phyloP scores from a whole-genome alignment of 2,329 filamentous ascomycete genomes.

The Lasiodiplodia citricola region DNA sequence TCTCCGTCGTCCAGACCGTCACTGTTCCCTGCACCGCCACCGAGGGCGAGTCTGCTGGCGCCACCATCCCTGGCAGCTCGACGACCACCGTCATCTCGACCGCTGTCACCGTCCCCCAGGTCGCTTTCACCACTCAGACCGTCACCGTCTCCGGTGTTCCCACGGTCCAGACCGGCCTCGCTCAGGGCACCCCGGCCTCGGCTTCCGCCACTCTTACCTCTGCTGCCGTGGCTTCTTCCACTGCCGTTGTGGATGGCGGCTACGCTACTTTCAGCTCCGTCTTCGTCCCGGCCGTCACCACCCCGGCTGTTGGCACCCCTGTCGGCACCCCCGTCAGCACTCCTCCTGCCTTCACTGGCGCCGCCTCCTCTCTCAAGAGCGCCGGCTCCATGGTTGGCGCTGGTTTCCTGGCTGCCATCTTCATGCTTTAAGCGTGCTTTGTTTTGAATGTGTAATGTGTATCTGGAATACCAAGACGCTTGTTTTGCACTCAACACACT shows the following conservation, averaged over 20 bases:
- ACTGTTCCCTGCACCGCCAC: slow-evolving; percentile 45
- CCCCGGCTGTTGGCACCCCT: slow-evolving; percentile 32
- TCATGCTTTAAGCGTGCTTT: slow-evolving; percentile 19
- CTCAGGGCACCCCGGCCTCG: slow-evolving; percentile 41
- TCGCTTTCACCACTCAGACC: slow-evolving; percentile 49
- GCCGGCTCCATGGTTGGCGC: slow-evolving; percentile 19
- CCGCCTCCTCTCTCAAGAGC: slow-evolving; percentile 33
- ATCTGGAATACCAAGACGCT: slow-evolving; percentile 20
- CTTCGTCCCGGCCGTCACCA: slow-evolving; percentile 33
- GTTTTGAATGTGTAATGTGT: slow-evolving; percentile 25
- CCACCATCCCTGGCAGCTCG: slow-evolving; percentile 38
- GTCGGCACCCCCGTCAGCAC: slow-evolving; percentile 31
- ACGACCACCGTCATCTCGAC: slow-evolving; percentile 43
- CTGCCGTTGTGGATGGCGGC: slow-evolving; percentile 1
- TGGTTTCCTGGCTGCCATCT: slow-evolving; percentile 21
- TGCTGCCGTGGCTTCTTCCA: not conserved
- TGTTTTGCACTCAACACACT: not conserved
- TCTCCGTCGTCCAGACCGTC: slow-evolving; percentile 46
- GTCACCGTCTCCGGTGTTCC: slow-evolving; percentile 38
- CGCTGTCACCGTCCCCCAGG: slow-evolving; percentile 53
- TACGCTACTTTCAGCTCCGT: slow-evolving; percentile 34
- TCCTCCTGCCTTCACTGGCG: slow-evolving; percentile 41
- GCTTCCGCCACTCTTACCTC: slow-evolving; percentile 32
- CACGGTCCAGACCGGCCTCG: slow-evolving; percentile 42
- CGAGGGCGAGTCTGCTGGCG: slow-evolving; percentile 35